Conservation (phyloP, 495 filamentous ascomycete species). For the Hyaloscypha variabilis region DNA sequence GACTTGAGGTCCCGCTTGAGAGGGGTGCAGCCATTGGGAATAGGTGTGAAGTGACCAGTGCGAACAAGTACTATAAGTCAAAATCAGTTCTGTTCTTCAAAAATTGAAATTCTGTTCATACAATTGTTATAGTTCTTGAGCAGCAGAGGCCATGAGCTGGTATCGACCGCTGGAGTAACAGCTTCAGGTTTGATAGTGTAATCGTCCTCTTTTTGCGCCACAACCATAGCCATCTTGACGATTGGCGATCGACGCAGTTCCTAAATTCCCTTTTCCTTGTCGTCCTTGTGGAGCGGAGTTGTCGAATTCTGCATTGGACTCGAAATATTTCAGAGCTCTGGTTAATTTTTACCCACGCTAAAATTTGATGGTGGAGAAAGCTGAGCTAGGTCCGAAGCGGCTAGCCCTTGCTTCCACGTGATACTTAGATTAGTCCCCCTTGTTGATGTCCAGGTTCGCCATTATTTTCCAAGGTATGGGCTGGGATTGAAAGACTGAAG, state of each 20-base stretch:
- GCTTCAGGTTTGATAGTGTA: conserved; percentile 88
- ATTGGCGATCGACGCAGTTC: conserved; percentile 19
- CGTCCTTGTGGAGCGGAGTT: conserved; percentile 14
- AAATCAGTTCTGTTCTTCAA: conserved; percentile 17
- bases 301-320: conserved; percentile 16
- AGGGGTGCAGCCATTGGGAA: conserved; percentile 83
- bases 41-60: conserved; percentile 92
- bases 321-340: conserved; percentile 24
- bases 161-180: conserved; percentile 68
- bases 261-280: conserved; percentile 23
- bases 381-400: conserved; percentile 29
- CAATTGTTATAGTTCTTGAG: conserved; percentile 89
- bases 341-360: conserved; percentile 22
- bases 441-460: no score
- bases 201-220: conserved; percentile 64
- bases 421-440: no score
- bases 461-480: no score
- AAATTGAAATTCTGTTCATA: conserved; percentile 41
- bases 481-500: neutral
- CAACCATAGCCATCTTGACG: conserved; percentile 60
- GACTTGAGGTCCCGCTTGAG: conserved; percentile 91
- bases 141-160: conserved; percentile 83
- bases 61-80: conserved; percentile 70
- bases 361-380: conserved; percentile 25
- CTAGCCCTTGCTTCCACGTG: no score